phyloP scores from a whole-genome alignment of 306 rosid species.

The Quercus variabilis region DNA sequence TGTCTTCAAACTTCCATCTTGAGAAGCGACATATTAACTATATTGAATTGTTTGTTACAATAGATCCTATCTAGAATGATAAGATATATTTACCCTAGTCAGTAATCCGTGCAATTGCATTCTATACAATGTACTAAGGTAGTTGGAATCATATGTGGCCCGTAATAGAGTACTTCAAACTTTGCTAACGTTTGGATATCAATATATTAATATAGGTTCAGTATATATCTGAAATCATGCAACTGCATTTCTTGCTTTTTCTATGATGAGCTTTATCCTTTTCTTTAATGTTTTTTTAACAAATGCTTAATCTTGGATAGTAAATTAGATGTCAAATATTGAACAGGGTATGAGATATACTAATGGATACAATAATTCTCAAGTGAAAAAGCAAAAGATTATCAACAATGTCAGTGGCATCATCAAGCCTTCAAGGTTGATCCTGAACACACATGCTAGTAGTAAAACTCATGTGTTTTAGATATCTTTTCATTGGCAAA shows the following conservation, averaged over 20 bases:
- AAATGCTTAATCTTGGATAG: background rate
- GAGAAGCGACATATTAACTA: no score
- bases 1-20: no score
- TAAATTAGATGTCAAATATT: background rate
- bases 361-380: conserved; percentile 19
- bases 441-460: background rate
- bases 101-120: no score
- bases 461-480: background rate
- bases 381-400: conserved; percentile 29
- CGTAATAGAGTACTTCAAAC: background rate
- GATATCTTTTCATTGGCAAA: background rate
- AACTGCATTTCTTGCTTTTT: background rate
- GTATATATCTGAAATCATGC: background rate
- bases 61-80: no score
- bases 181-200: background rate
- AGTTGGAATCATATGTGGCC: no score
- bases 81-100: no score
- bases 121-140: no score
- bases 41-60: no score
- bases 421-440: conserved; percentile 52
- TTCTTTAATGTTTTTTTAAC: background rate
- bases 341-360: conserved; percentile 31
- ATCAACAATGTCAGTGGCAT: conserved; percentile 41
- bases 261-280: background rate
- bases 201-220: background rate